phyloP scores from a whole-genome alignment of 2,329 filamentous ascomycete species.

The Ophiostoma sp. region DNA sequence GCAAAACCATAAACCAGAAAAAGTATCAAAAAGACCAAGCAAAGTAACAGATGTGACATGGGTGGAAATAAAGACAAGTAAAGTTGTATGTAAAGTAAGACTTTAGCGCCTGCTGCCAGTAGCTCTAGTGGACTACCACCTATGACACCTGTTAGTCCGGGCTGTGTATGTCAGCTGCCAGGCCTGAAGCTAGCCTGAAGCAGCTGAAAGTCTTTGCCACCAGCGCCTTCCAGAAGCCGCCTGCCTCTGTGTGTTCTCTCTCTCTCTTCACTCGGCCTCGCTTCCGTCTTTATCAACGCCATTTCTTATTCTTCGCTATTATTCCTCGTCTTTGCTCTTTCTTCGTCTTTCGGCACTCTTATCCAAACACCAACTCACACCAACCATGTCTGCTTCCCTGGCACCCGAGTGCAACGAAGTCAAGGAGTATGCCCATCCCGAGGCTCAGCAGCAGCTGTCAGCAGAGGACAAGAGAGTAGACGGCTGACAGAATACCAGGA shows the following conservation, averaged over 20 bases:
- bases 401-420: constrained; percentile 92
- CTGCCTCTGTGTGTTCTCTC: neutral
- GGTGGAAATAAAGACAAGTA: neutral
- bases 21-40: too few relatives aligned
- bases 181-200: constrained; percentile 10
- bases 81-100: neutral
- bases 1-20: too few relatives aligned
- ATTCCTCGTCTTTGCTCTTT: neutral
- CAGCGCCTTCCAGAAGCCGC: neutral
- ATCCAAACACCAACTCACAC: neutral
- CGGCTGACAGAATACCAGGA: constrained; percentile 46
- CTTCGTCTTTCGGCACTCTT: neutral
- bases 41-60: neutral
- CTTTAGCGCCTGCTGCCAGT: neutral
- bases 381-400: constrained; percentile 81
- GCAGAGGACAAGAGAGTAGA: neutral
- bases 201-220: neutral
- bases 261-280: neutral
- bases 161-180: neutral
- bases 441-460: neutral
- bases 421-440: constrained; percentile 66
- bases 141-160: neutral
- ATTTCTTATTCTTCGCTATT: neutral
- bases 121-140: neutral
- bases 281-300: neutral